Conservation (phyloP, 805 yeast species). For the Teunomyces tritomae region DNA sequence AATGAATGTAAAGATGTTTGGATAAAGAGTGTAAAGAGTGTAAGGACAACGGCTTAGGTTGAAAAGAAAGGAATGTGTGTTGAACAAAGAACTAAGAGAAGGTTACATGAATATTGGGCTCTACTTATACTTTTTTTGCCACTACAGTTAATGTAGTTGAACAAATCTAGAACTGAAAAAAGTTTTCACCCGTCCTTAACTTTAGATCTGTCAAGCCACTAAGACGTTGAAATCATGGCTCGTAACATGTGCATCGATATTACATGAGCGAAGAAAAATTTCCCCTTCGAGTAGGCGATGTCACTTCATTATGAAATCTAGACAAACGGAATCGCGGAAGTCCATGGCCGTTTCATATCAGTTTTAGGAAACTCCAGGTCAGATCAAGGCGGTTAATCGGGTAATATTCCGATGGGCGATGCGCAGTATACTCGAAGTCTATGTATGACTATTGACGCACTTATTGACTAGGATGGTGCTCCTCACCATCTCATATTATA, state of each 20-base stretch:
- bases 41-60: neutral
- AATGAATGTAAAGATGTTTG: neutral
- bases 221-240: neutral
- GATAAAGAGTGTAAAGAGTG: neutral
- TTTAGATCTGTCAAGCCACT: constrained; percentile 2
- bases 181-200: constrained; percentile 3
- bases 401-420: no score
- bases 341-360: neutral
- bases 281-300: neutral
- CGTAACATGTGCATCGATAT: neutral
- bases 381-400: neutral
- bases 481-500: no score
- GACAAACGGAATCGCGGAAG: neutral
- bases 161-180: constrained; percentile 2
- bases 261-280: neutral
- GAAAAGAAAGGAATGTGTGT: constrained; percentile 6
- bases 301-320: neutral
- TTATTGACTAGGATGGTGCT: no score
- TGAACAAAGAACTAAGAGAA: neutral
- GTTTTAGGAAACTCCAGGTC: neutral
- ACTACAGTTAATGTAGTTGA: neutral
- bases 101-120: neutral
- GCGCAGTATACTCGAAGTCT: no score
- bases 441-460: neutral
- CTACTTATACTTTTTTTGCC: neutral